Conservation (phyloP, 2,329 filamentous ascomycete species). For the Diaporthe vexans region DNA sequence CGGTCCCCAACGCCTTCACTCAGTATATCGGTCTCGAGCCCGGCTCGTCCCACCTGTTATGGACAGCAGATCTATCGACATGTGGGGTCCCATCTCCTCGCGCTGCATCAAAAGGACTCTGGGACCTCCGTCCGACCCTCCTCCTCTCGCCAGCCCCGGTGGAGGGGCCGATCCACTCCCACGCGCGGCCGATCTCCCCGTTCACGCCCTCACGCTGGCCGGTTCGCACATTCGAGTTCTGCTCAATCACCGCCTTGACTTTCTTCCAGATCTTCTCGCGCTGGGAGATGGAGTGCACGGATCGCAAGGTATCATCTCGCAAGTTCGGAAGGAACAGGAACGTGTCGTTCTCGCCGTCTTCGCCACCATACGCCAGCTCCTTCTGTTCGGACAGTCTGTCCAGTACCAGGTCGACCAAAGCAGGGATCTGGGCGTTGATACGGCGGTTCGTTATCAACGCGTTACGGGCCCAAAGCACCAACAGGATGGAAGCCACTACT, state of each 20-base stretch:
- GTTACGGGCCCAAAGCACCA: constrained; percentile 73
- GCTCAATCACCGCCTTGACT: constrained; percentile 88
- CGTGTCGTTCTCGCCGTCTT: constrained; percentile 79
- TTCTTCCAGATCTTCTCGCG: constrained; percentile 87
- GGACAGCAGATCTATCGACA: constrained; percentile 50
- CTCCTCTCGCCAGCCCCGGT: constrained; percentile 58
- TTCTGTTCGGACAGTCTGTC: constrained; percentile 88
- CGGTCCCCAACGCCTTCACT: constrained; percentile 37
- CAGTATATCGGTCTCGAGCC: constrained; percentile 53
- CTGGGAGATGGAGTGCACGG: constrained; percentile 81
- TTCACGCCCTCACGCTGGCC: constrained; percentile 76
- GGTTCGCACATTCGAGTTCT: constrained; percentile 91
- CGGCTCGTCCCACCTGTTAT: constrained; percentile 56
- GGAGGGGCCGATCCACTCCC: constrained; percentile 78
- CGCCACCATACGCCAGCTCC: constrained; percentile 75
- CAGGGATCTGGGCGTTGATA: constrained; percentile 81
- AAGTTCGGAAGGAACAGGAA: constrained; percentile 92
- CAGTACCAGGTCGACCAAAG: constrained; percentile 86
- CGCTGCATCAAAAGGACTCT: constrained; percentile 55
- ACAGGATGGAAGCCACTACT: constrained; percentile 65
- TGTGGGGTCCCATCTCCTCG: constrained; percentile 34
- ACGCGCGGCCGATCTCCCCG: constrained; percentile 75
- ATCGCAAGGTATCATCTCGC: constrained; percentile 88
- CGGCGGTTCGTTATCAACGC: constrained; percentile 74
- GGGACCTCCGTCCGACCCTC: constrained; percentile 67